Base-by-base conservation (phyloP, 1,284 basidiomycete genomes). In the Bjerkandera adusta region DNA sequence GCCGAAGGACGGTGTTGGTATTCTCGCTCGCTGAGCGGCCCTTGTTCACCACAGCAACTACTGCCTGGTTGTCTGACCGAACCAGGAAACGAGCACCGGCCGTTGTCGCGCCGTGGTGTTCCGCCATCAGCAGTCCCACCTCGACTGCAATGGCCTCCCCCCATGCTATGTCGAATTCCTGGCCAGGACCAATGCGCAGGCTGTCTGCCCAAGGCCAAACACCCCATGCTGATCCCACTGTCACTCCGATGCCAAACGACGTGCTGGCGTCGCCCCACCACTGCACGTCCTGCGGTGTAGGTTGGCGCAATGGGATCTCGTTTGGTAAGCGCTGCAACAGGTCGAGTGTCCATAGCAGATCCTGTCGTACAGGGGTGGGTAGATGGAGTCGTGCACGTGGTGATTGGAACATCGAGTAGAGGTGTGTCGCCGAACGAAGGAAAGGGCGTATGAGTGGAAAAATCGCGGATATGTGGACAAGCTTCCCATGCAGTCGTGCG, bases 181-280 rank as follows among this genome's bases (percentile, higher is more conserved):
- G 16, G 0, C 43, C 11, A 4, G 67, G 68, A 0, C 68, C 66
- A 2, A 68, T 61, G 1, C 13, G 10, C 39, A 68, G 52, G 1
- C 63, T 65, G 1, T 49, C 46, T 1, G 62, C 57, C 58, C 59
- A 69, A 1, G 22, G 24, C 70, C 69, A 71, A 0, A 59, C 57
- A 0, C 50, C 62, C 63, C 64, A 71, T 29, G 52, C 48, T 0
- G 26, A 30, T 1, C 59, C 54, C 1, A 73, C 44, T 0, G 66
- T 57, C 1, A 72, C 48, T 0, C 70, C 70, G 11, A 72, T 62
- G 0, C 71, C 69, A 44, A 66, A 71, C 0, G 64, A 68, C 0
- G 66, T 60, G 54, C 66, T 69, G 0, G 69, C 66, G 49, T 71
- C 67, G 6, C 64, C 68, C 66, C 66, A 72, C 64, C 66, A 69